Evolutionary conservation across 2,329 filamentous ascomycete genomes (phyloP).

Genomic region (Bisporella sp.): DNA sequence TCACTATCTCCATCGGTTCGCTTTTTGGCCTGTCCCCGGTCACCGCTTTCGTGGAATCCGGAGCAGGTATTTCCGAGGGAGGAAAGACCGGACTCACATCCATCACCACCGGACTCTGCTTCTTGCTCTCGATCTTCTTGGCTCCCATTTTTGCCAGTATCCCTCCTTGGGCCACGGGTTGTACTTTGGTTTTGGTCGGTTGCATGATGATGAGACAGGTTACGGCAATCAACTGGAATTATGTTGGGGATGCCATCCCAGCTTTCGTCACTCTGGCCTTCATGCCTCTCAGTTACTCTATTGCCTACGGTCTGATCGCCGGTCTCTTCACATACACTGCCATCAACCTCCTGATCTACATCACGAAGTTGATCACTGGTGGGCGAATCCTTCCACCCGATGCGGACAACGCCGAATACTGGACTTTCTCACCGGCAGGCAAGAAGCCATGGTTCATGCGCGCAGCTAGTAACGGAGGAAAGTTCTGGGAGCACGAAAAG

Average conservation of each 20-base stretch:
- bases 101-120: slow-evolving; percentile 61
- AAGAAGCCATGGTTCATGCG: slow-evolving; percentile 49
- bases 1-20: slow-evolving; percentile 64
- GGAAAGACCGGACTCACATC: slow-evolving; percentile 67
- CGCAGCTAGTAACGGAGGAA: neutral
- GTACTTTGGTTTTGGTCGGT: slow-evolving; percentile 65
- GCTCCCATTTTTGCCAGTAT: slow-evolving; percentile 71
- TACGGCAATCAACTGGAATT: slow-evolving; percentile 68
- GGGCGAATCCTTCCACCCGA: slow-evolving; percentile 44
- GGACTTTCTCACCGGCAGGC: slow-evolving; percentile 43
- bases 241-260: slow-evolving; percentile 67
- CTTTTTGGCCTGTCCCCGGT: slow-evolving; percentile 65
- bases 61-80: slow-evolving; percentile 69
- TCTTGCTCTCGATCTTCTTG: slow-evolving; percentile 67
- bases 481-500: neutral
- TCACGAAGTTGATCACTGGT: slow-evolving; percentile 38
- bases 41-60: slow-evolving; percentile 69
- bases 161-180: slow-evolving; percentile 71
- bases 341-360: slow-evolving; percentile 45
- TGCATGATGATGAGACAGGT: slow-evolving; percentile 74
- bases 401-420: slow-evolving; percentile 47
- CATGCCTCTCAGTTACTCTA: slow-evolving; percentile 73
- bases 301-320: slow-evolving; percentile 69
- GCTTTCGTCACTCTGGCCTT: slow-evolving; percentile 70
- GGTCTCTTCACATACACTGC: slow-evolving; percentile 48